These are phyloP conservation scores for Bruguiera hainesii DNA, from an alignment of 441 rosid genomes.

Conservation along the genomic window DNA sequence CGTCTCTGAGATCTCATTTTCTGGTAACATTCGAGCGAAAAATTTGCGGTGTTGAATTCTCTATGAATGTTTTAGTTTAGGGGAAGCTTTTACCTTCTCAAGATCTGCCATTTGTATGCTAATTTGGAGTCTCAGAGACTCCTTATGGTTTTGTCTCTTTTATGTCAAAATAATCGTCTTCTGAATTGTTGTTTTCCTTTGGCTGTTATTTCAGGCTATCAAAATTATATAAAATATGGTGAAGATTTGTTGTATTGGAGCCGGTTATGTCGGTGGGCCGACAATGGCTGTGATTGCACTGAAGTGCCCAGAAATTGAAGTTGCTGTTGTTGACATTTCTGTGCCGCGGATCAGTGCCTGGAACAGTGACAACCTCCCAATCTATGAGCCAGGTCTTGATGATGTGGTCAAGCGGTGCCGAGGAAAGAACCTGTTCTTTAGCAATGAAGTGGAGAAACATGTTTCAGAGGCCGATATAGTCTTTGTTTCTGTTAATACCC, in stretches of 20 bases:
- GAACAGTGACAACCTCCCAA: conserved; percentile 74
- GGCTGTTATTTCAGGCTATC: conserved; percentile 5
- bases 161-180: background rate
- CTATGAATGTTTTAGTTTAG: too few species aligned
- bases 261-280: conserved; percentile 87
- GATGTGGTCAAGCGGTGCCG: conserved; percentile 67
- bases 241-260: conserved; percentile 88
- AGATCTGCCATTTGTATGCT: too few species aligned
- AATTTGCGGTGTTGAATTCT: too few species aligned
- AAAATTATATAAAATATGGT: conserved; percentile 43
- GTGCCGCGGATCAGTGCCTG: conserved; percentile 59
- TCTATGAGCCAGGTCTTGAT: conserved; percentile 80
- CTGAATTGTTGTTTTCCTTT: background rate
- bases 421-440: conserved; percentile 74
- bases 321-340: conserved; percentile 77
- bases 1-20: too few species aligned
- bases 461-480: conserved; percentile 75
- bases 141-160: too few species aligned
- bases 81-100: too few species aligned
- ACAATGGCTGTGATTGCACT: conserved; percentile 88
- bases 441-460: conserved; percentile 71
- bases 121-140: too few species aligned
- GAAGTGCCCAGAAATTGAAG: conserved; percentile 72
- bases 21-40: too few species aligned
- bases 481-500: conserved; percentile 87